These are phyloP conservation scores for Oryza glaberrima DNA, from an alignment of 176 grass and related monocot genomes.

Conservation along the genomic window DNA sequence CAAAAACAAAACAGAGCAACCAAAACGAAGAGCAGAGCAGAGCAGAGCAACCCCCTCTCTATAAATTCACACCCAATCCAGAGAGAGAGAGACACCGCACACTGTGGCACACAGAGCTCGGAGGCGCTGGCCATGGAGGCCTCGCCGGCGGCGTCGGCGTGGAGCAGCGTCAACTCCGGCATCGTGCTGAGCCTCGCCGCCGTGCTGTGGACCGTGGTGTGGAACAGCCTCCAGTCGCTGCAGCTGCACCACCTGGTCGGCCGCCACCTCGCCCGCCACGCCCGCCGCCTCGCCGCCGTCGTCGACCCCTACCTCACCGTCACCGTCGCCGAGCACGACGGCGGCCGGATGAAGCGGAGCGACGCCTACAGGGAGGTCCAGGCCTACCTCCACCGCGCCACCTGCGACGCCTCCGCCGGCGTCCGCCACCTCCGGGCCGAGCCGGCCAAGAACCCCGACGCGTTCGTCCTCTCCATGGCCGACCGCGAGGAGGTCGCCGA, in stretches of 20 bases:
- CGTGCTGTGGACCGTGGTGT: too few relatives aligned
- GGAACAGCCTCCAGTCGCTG: conserved; percentile 24
- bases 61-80: too few relatives aligned
- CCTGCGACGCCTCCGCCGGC: background rate
- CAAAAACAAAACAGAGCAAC: too few relatives aligned
- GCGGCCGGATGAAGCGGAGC: conserved; percentile 30
- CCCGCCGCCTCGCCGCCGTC: background rate
- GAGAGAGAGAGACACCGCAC: too few relatives aligned
- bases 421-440: conserved; percentile 40
- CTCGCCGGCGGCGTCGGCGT: background rate
- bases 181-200: background rate
- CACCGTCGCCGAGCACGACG: conserved; percentile 35
- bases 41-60: too few relatives aligned
- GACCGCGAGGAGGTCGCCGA: conserved; percentile 54
- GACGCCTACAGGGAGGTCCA: conserved; percentile 37
- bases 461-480: conserved; percentile 30
- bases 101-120: too few relatives aligned
- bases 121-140: background rate
- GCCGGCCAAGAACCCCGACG: conserved; percentile 1
- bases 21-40: too few relatives aligned
- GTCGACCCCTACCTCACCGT: conserved; percentile 40
- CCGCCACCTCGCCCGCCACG: background rate
- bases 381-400: conserved; percentile 41
- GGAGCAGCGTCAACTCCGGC: background rate
- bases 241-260: conserved; percentile 13